Base-by-base conservation (phyloP, 2,329 filamentous ascomycete genomes). In the Daldinia sp. region DNA sequence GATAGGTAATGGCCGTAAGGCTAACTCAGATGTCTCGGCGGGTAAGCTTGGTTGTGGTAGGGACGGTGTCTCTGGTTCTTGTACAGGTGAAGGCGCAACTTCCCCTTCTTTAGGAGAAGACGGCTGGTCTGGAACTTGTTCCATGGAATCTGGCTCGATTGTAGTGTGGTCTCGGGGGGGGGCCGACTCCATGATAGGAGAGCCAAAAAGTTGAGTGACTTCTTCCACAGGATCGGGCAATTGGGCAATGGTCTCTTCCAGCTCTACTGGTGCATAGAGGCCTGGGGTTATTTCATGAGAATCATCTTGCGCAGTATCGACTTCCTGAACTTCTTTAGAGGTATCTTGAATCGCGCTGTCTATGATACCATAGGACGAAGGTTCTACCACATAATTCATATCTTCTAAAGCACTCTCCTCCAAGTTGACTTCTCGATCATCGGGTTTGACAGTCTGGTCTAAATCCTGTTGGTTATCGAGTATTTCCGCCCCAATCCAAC, bases 1-100 rank as follows among this genome's bases (percentile, higher is more conserved):
- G 23, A 5, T 9, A 9, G 23, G 37, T 13, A 50, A 28, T 30
- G 60, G 68, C 9, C 68, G 60, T 6, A 70, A 9, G 10, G 44
- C 50, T 53, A 71, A 13, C 3, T 56, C 13, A 9, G 63, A 53
- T n/a, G n/a, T 62, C 15, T 39, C 50, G 18, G 26, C n/a, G 10
- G 56, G n/a, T 4, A 18, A 13, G 18, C 6, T 39, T 23, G 51
- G 48, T 35, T 46, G 55, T 10, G 37, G 26, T 35, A 12, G 51
- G 20, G 13, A 30, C 39, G 54, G 15, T 41, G 33, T 30, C 13
- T 15, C 3, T 48, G 54, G 48, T 2, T 46, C 35, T 56, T 26
- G 57, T 9, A 42, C 3, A 33, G 50, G 59, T 3, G 50, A 10
- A 35, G 42, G 20, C 28, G 28, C 59, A 10, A 7, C 37, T n/a